Conservation (phyloP, 2,329 filamentous ascomycete species). For the Bimuria novae-zelandiae region DNA sequence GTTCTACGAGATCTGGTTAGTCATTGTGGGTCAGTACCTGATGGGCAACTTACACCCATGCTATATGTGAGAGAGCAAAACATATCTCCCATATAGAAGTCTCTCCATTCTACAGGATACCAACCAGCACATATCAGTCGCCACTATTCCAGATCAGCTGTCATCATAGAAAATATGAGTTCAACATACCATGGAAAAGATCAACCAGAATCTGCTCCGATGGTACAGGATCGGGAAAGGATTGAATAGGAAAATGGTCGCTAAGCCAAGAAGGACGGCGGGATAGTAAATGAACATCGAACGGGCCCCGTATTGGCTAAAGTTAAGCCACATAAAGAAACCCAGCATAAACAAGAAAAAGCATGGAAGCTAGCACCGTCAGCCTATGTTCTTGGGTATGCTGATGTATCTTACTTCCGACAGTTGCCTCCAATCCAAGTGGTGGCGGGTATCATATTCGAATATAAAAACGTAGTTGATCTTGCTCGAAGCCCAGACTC, state of each 20-base stretch:
- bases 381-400: not conserved
- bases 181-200: conserved; percentile 78
- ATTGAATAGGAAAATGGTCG: conserved; percentile 71
- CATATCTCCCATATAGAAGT: conserved; percentile 74
- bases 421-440: conserved; percentile 87
- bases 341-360: conserved; percentile 79
- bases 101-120: conserved; percentile 4
- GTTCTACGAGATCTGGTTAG: conserved; percentile 58
- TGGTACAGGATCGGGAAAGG: conserved; percentile 77
- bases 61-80: conserved; percentile 94
- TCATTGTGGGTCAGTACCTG: not conserved
- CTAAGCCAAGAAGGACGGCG: conserved; percentile 74
- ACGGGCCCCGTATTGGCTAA: conserved; percentile 68
- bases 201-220: conserved; percentile 80
- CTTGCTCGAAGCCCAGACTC: conserved; percentile 79
- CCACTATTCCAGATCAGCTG: conserved; percentile 62
- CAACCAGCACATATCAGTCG: conserved; percentile 58
- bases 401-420: conserved; percentile 60
- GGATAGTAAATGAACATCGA: conserved; percentile 85
- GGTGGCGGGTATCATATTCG: conserved; percentile 86
- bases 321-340: conserved; percentile 87
- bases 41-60: conserved; percentile 68
- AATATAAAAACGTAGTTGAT: conserved; percentile 98
- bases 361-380: conserved; percentile 67
- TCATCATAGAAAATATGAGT: not conserved